Base-by-base conservation (phyloP, 768 basidiomycete genomes). In the Pholiota microspora region DNA sequence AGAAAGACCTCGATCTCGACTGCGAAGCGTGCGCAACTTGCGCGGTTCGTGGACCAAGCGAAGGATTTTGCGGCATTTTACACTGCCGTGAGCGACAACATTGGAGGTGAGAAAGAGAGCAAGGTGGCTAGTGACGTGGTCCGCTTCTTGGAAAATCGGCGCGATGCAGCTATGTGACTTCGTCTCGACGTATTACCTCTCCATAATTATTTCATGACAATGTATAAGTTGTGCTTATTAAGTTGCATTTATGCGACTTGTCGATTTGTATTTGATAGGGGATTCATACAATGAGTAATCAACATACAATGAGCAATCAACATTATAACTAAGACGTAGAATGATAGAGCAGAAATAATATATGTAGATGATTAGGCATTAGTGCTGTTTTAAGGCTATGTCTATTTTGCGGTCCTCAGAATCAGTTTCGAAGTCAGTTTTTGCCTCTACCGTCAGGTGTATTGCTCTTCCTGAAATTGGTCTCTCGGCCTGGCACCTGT, bases 21-120 rank as follows among this genome's bases (percentile, higher is more conserved):
- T n/a, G 62, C 54, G 40, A 59, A 61, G 52, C 59, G 61, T 18
- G 53, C 56, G 28, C 73, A 70, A 60, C 60, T 75, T 28, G 60
- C 60, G 24, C 66, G 65, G 50, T 66, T 82, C 18, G 67, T 74
- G 9, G 73, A 73, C 3, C 76, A 80, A 56, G 79, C 79, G 3
- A 66, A 67, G 42, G 76, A 76, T 42, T 78, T 82, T 64, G 75
- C 71, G n/a, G 68, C 71, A n/a, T 78, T 80, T 58, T 81, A 79
- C 60, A 64, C 68, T 44, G 63, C 64, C 32, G 61, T 67, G 15
- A 66, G 62, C 32, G 54, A 56, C 15, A 49, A 57, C 25, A 50
- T 57, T n/a, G 62, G 59, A 25, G 67, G 61, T 10, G 67, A 68
- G 60, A 66, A 68, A 45, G 78, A 77, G 40, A 75, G 72, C 51